phyloP scores from a whole-genome alignment of 257 asterid genomes.

The Solanum gandarillasii region DNA sequence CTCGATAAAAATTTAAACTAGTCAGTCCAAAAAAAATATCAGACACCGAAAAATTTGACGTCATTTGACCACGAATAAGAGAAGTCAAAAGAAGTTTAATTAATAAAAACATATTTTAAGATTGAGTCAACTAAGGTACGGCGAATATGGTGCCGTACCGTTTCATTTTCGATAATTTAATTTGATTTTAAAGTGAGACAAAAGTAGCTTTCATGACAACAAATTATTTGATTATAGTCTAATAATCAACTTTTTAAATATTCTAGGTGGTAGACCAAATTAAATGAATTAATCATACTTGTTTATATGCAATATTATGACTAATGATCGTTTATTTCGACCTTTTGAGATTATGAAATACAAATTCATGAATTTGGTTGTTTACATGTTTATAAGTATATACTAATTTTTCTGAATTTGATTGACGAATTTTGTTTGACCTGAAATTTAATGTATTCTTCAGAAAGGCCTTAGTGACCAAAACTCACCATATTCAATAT shows the following conservation, averaged over 20 bases:
- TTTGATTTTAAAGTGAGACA: not conserved
- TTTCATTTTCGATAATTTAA: not conserved
- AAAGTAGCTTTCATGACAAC: not conserved
- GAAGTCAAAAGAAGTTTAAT: not conserved
- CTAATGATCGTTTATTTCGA: not conserved
- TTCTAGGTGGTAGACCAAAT: not conserved
- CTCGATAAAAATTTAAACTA: not conserved
- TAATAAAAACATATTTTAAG: not conserved
- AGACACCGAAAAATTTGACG: not conserved
- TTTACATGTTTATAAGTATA: not conserved
- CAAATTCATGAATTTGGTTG: not conserved
- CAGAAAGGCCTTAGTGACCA: not conserved
- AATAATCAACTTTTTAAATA: not conserved
- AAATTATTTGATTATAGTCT: not conserved
- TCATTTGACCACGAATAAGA: not conserved
- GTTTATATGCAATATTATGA: not conserved
- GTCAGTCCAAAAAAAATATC: not conserved
- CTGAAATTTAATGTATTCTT: not conserved
- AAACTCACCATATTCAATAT: not conserved
- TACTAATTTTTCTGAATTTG: not conserved
- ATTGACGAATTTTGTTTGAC: not conserved
- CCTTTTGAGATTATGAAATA: not conserved
- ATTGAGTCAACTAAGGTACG: not conserved
- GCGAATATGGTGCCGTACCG: not conserved
- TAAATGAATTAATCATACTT: not conserved